These are phyloP conservation scores for Bruguiera hainesii DNA, from an alignment of 441 rosid species.

Conservation along the genomic window DNA sequence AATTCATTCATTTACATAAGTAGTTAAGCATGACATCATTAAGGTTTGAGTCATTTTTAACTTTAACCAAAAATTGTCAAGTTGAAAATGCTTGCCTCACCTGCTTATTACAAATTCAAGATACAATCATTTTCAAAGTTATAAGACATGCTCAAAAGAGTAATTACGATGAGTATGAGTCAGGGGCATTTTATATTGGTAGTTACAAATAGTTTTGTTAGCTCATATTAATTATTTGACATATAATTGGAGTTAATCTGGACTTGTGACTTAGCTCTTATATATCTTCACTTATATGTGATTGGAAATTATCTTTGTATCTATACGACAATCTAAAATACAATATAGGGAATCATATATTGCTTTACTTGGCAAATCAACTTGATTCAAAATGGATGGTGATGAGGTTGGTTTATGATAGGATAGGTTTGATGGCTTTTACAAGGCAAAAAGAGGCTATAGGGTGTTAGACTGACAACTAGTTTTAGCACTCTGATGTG, in stretches of 20 bases:
- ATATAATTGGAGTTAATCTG: too few species aligned
- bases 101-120: slow-evolving; percentile 28
- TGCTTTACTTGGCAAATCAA: slow-evolving; percentile 17
- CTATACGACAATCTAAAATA: slow-evolving; percentile 22
- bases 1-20: too few species aligned
- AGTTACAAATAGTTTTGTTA: slow-evolving; percentile 38
- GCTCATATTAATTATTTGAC: neutral
- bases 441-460: too few species aligned
- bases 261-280: too few species aligned
- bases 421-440: too few species aligned
- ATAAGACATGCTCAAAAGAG: neutral
- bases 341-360: slow-evolving; percentile 12
- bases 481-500: too few species aligned
- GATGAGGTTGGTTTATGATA: too few species aligned
- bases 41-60: neutral
- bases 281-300: neutral
- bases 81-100: slow-evolving; percentile 16
- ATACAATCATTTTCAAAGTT: slow-evolving; percentile 16
- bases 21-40: too few species aligned
- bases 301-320: slow-evolving; percentile 39
- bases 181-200: slow-evolving; percentile 29
- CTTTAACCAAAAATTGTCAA: slow-evolving; percentile 2
- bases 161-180: slow-evolving; percentile 18
- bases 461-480: too few species aligned
- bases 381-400: neutral